A percentile compares a stretch with the other conserved stretches of the same genome.
Conservation (phyloP, 805 yeast genomes). For the Lipomyces japonicus region DNA sequence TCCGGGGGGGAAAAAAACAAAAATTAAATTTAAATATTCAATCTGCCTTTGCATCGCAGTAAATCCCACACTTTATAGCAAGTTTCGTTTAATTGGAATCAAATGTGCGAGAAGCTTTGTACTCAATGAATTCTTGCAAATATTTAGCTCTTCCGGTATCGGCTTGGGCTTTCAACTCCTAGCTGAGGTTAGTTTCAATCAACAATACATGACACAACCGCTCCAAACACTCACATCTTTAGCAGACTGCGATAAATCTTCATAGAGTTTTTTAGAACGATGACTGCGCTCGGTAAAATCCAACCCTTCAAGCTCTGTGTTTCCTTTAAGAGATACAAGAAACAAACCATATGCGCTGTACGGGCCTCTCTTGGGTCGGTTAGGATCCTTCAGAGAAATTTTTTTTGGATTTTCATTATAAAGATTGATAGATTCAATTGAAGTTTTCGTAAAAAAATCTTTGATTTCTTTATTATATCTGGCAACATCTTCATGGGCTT, state of each 20-base stretch:
- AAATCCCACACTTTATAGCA: too few species aligned
- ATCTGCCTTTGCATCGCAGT: too few species aligned
- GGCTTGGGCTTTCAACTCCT: neutral
- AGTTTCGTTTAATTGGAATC: too few species aligned
- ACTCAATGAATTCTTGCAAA: neutral
- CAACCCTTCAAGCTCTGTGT: neutral
- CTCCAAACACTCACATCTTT: neutral
- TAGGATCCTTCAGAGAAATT: slow-evolving; percentile 9
- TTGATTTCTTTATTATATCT: slow-evolving; percentile 16
- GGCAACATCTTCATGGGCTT: slow-evolving; percentile 9
- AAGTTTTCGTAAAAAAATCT: slow-evolving; percentile 6
- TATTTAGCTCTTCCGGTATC: neutral
- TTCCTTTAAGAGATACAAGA: neutral
- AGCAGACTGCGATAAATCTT: neutral
- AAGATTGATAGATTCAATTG: slow-evolving; percentile 3
- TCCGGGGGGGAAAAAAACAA: neutral
- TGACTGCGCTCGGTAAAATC: slow-evolving; percentile 1
- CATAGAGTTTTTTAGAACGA: neutral
- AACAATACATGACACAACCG: neutral
- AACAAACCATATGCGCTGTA: slow-evolving; percentile 1
- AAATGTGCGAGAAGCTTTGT: neutral
- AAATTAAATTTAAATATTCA: too few species aligned
- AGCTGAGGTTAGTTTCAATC: neutral
- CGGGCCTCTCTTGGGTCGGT: slow-evolving; percentile 11
- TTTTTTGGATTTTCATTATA: slow-evolving; percentile 11